A percentile compares a stretch with the other conserved stretches of the same genome.
Conservation (phyloP, 2,329 filamentous ascomycete species). For the Cryoendolithus antarcticus region DNA sequence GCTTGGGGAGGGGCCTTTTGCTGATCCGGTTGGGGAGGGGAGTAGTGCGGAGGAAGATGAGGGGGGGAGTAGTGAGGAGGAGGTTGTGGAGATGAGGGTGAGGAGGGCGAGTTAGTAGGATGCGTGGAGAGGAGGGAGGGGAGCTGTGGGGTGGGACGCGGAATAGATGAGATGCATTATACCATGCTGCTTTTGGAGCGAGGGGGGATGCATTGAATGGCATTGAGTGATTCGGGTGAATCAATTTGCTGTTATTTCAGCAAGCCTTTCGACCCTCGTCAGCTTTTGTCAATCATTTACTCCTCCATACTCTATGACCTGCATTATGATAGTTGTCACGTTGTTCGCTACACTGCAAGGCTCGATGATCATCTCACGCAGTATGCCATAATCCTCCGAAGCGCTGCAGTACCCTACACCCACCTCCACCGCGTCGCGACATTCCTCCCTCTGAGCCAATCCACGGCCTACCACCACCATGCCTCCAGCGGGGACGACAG, state of each 20-base stretch:
- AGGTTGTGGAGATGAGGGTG: constrained; percentile 22
- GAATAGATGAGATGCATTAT: background rate
- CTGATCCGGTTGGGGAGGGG: constrained; percentile 6
- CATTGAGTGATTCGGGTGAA: too few species aligned
- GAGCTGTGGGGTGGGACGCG: background rate
- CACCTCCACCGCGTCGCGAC: too few species aligned
- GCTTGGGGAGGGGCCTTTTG: constrained; percentile 11
- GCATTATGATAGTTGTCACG: too few species aligned
- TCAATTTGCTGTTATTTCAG: too few species aligned
- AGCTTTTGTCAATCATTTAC: too few species aligned
- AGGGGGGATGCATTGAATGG: background rate
- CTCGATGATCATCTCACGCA: too few species aligned
- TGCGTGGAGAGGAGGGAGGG: too few species aligned
- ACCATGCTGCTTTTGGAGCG: background rate
- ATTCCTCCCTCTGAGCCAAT: background rate
- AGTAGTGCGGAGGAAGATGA: constrained; percentile 9
- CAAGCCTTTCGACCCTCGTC: too few species aligned
- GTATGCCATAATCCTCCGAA: too few species aligned
- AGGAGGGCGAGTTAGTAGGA: constrained; percentile 17
- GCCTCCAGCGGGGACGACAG: constrained; percentile 3
- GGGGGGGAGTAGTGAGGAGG: constrained; percentile 14
- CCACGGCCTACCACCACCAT: constrained; percentile 1
- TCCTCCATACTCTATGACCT: too few species aligned
- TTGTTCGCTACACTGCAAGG: too few species aligned
- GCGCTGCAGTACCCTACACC: too few species aligned